Conservation (phyloP, 768 basidiomycete genomes). For the Collybia mongolica region DNA sequence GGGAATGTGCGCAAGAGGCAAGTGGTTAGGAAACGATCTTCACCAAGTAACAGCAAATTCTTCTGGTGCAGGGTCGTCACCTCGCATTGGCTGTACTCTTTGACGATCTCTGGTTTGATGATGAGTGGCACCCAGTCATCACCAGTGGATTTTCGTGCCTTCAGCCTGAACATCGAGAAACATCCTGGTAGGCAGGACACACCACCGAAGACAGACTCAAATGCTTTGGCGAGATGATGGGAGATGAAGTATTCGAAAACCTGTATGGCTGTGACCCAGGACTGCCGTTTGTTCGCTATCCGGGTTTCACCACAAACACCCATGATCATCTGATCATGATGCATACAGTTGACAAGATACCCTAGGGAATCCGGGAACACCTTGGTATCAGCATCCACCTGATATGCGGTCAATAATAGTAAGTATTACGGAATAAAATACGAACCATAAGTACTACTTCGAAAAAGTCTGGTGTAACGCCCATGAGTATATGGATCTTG, state of each 20-base stretch:
- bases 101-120: slow-evolving; percentile 94
- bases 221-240: slow-evolving; percentile 96
- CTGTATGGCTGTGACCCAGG: slow-evolving; percentile 98
- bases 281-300: slow-evolving; percentile 96
- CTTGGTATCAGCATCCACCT: slow-evolving; percentile 99
- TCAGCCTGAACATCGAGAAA: slow-evolving; percentile 99
- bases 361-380: slow-evolving; percentile 89
- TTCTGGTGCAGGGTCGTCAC: slow-evolving; percentile 97
- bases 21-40: slow-evolving; percentile 98
- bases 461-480: slow-evolving; percentile 98
- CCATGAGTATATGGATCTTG: slow-evolving; percentile 94
- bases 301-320: slow-evolving; percentile 98
- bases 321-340: slow-evolving; percentile 99
- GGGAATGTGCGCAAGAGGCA: slow-evolving; percentile 96
- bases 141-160: slow-evolving; percentile 82
- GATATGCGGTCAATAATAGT: slow-evolving; percentile 11
- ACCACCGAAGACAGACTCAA: slow-evolving; percentile 99
- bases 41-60: slow-evolving; percentile 92
- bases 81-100: slow-evolving; percentile 93
- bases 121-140: slow-evolving; percentile 98
- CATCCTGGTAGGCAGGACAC: slow-evolving; percentile 99
- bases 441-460: slow-evolving; percentile 94
- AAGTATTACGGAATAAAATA: not conserved
- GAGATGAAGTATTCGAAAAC: slow-evolving; percentile 99
- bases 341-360: slow-evolving; percentile 96